These are phyloP conservation scores for Hypoxylon perforatum DNA, from an alignment of 495 filamentous ascomycete genomes.

Conservation along the genomic window DNA sequence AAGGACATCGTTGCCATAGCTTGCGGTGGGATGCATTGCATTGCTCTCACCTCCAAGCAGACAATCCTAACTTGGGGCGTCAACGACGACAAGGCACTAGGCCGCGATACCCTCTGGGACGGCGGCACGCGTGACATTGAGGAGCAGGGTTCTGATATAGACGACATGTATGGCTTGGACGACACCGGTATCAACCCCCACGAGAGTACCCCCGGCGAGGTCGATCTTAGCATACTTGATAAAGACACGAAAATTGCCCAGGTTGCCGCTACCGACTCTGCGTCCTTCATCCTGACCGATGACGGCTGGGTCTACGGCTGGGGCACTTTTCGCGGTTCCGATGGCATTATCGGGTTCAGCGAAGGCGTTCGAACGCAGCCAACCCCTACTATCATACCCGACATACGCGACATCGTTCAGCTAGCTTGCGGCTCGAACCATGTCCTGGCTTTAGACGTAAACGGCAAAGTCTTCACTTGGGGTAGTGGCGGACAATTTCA, in stretches of 20 bases:
- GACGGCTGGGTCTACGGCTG: slow-evolving; percentile 75
- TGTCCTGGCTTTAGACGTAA: slow-evolving; percentile 68
- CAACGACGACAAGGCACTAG: slow-evolving; percentile 75
- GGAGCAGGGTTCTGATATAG: slow-evolving; percentile 53
- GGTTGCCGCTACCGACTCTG: slow-evolving; percentile 71
- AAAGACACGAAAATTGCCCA: slow-evolving; percentile 66
- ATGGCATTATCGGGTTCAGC: slow-evolving; percentile 78
- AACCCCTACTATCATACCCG: slow-evolving; percentile 50
- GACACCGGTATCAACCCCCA: slow-evolving; percentile 65
- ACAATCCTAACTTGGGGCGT: slow-evolving; percentile 78
- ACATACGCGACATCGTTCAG: slow-evolving; percentile 66
- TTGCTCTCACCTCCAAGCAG: slow-evolving; percentile 73
- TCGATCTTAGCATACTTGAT: slow-evolving; percentile 62
- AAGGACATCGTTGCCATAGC: slow-evolving; percentile 70
- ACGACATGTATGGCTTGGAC: slow-evolving; percentile 61
- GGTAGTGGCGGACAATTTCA: slow-evolving; percentile 76
- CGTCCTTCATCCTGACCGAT: slow-evolving; percentile 71
- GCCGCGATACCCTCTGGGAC: slow-evolving; percentile 67
- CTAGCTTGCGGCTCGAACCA: slow-evolving; percentile 74
- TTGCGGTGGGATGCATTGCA: slow-evolving; percentile 73
- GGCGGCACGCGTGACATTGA: slow-evolving; percentile 63
- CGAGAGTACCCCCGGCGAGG: slow-evolving; percentile 66
- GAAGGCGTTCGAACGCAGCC: slow-evolving; percentile 47
- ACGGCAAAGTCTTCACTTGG: slow-evolving; percentile 73
- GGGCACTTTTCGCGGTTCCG: slow-evolving; percentile 75